Percentiles rank a stretch among this genome's conserved stretches.
These are phyloP conservation scores for Penicilliopsis zonata DNA, from an alignment of 495 filamentous ascomycete species.

Conservation along the genomic window DNA sequence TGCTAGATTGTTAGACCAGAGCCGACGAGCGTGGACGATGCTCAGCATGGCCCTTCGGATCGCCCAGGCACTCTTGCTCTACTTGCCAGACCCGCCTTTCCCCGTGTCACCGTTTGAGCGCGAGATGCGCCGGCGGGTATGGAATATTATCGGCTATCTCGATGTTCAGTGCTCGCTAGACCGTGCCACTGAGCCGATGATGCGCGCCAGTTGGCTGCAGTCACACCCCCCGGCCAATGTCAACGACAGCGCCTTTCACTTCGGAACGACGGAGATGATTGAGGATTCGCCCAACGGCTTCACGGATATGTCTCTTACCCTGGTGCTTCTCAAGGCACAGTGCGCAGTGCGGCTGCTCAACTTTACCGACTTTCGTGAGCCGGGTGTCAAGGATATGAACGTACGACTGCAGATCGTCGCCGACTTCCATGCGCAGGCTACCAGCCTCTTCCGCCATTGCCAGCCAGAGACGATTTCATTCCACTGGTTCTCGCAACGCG, in stretches of 20 bases:
- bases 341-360: constrained; percentile 15
- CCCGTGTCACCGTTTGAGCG: constrained; percentile 18
- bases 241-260: constrained; percentile 21
- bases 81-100: constrained; percentile 29
- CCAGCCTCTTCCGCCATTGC: constrained; percentile 11
- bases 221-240: constrained; percentile 17
- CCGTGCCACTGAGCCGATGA: constrained; percentile 28
- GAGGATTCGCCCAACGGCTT: constrained; percentile 12
- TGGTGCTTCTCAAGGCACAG: constrained; percentile 14
- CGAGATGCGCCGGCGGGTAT: constrained; percentile 24
- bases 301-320: constrained; percentile 21
- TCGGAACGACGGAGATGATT: constrained; percentile 12
- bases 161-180: constrained; percentile 23
- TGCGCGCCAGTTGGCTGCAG: constrained; percentile 19
- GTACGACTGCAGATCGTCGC: constrained; percentile 16
- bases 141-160: constrained; percentile 23
- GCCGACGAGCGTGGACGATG: constrained; percentile 41
- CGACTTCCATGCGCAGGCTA: constrained; percentile 15
- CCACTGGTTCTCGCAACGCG: constrained; percentile 16
- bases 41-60: constrained; percentile 56
- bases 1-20: constrained; percentile 26
- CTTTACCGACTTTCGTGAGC: constrained; percentile 16
- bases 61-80: constrained; percentile 54
- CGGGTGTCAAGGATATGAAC: constrained; percentile 10
- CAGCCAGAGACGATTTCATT: constrained; percentile 13